A percentile compares a stretch with the other conserved stretches of the same genome.
phyloP scores from a whole-genome alignment of 805 yeast species.

The Candida ponderosae region DNA sequence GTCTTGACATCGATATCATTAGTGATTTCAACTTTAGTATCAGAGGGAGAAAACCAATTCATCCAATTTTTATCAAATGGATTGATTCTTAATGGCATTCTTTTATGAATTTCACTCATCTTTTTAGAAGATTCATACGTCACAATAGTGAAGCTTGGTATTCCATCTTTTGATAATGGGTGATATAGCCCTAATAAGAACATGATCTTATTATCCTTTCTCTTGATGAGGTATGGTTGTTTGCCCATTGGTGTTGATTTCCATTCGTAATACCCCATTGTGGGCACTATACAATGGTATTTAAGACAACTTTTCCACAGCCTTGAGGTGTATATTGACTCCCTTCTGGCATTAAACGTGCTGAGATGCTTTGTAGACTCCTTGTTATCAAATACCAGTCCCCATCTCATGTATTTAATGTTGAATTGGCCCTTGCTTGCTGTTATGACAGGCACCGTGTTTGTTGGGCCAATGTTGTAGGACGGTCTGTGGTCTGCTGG shows the following conservation, averaged over 20 bases:
- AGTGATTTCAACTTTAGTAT: slow-evolving; percentile 31
- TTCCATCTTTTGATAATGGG: neutral
- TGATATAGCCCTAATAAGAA: slow-evolving; percentile 59
- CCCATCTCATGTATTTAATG: slow-evolving; percentile 65
- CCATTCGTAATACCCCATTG: slow-evolving; percentile 90
- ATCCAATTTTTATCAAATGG: slow-evolving; percentile 54
- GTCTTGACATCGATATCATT: slow-evolving; percentile 32
- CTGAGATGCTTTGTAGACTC: slow-evolving; percentile 22
- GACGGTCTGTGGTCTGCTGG: slow-evolving; percentile 24
- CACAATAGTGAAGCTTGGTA: slow-evolving; percentile 46
- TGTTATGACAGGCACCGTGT: slow-evolving; percentile 26
- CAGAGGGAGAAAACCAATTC: slow-evolving; percentile 43
- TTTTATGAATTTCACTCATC: slow-evolving; percentile 59
- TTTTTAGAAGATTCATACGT: slow-evolving; percentile 64
- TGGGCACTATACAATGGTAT: slow-evolving; percentile 66
- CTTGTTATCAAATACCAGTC: slow-evolving; percentile 21
- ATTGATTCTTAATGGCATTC: slow-evolving; percentile 70
- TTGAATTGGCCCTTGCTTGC: no score
- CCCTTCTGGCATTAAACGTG: slow-evolving; percentile 71
- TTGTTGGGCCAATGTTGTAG: slow-evolving; percentile 60
- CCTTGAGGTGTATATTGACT: slow-evolving; percentile 41
- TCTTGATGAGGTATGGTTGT: slow-evolving; percentile 58
- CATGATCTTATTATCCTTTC: slow-evolving; percentile 43
- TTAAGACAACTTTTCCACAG: slow-evolving; percentile 51
- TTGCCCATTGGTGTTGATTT: slow-evolving; percentile 30